These are phyloP conservation scores for Dalbergia cultrata DNA, from an alignment of 306 rosid genomes.

Conservation along the genomic window DNA sequence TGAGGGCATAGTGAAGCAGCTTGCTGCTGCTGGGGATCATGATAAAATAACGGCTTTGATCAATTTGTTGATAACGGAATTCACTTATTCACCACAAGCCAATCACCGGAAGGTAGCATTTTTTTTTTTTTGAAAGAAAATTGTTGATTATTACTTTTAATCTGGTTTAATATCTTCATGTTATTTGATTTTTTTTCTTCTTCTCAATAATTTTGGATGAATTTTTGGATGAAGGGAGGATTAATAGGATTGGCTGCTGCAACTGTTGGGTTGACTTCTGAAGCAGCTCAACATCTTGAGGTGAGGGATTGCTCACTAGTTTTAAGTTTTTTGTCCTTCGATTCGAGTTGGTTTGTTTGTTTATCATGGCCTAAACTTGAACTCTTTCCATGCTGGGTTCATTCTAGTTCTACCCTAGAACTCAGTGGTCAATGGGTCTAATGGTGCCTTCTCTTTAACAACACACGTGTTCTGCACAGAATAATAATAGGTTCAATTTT, in stretches of 20 bases:
- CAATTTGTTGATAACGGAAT: conserved; percentile 79
- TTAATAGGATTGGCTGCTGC: conserved; percentile 98
- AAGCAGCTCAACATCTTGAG: conserved; percentile 98
- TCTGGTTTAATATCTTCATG: conserved; percentile 35
- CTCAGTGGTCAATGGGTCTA: conserved; percentile 22
- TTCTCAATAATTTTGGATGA: background rate
- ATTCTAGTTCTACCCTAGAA: conserved; percentile 11
- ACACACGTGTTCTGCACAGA: conserved; percentile 9
- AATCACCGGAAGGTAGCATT: conserved; percentile 88
- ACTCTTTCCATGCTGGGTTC: background rate
- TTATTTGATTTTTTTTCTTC: conserved; percentile 10
- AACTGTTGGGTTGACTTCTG: conserved; percentile 95
- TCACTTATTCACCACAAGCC: conserved; percentile 78
- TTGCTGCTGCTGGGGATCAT: conserved; percentile 78
- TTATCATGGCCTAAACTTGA: conserved; percentile 27
- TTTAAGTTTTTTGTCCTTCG: background rate
- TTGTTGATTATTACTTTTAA: conserved; percentile 37
- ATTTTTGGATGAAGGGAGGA: conserved; percentile 76
- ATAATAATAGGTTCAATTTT: conserved; percentile 10
- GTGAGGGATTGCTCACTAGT: conserved; percentile 54
- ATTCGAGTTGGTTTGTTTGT: background rate
- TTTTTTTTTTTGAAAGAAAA: background rate
- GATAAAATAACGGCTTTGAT: conserved; percentile 87
- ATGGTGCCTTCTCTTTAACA: background rate
- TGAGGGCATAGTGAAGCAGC: conserved; percentile 94